phyloP scores from a whole-genome alignment of 208 protist genomes.

The Trypanosoma boissoni region DNA sequence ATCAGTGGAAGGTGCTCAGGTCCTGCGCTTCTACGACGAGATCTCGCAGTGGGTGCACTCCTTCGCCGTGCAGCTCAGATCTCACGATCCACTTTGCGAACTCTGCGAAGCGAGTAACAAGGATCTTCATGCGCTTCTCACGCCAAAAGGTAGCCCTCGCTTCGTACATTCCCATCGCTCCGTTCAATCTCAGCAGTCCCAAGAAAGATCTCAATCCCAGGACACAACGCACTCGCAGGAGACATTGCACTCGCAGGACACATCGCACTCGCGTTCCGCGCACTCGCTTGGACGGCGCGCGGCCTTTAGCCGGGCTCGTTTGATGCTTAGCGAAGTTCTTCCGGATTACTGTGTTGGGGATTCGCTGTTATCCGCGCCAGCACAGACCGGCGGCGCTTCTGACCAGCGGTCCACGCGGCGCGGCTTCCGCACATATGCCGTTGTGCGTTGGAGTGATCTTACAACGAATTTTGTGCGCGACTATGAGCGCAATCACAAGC shows the following conservation, averaged over 20 bases:
- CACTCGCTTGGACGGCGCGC: neutral
- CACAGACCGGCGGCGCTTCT: too few relatives aligned
- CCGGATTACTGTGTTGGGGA: too few relatives aligned
- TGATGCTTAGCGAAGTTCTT: too few relatives aligned
- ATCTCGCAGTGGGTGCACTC: constrained; percentile 20
- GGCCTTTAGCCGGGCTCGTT: neutral
- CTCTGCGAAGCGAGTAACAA: constrained; percentile 17
- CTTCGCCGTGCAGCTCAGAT: constrained; percentile 10
- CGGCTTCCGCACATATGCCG: constrained; percentile 9
- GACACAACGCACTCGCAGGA: too few relatives aligned
- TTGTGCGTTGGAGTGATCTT: constrained; percentile 82
- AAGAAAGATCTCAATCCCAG: too few relatives aligned
- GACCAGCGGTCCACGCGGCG: neutral
- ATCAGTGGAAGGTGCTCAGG: neutral
- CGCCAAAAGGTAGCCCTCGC: too few relatives aligned
- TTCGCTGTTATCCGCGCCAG: neutral
- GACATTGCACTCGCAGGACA: too few relatives aligned
- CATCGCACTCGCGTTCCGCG: neutral
- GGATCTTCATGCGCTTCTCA: constrained; percentile 10
- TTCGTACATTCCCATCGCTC: too few relatives aligned
- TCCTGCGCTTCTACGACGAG: constrained; percentile 4
- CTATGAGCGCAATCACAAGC: constrained; percentile 24
- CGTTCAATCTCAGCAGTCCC: too few relatives aligned
- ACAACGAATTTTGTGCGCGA: constrained; percentile 77
- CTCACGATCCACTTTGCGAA: constrained; percentile 19